Base-by-base conservation (phyloP, 1,139 yeast genomes). In the Suhomyces bribrorum region DNA sequence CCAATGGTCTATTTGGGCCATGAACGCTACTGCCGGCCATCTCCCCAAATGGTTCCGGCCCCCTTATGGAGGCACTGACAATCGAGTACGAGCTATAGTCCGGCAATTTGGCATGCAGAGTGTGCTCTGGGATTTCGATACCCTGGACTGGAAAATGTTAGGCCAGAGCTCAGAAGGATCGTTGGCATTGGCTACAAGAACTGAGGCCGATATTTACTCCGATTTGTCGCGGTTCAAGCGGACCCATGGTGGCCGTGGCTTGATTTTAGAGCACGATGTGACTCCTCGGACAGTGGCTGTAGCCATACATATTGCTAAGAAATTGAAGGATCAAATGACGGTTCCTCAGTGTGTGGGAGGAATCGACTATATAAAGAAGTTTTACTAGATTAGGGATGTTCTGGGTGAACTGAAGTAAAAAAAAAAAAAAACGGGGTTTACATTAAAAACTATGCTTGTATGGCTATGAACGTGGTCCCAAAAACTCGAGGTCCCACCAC, bases 1-100 rank as follows among this genome's bases (percentile, higher is more conserved):
- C 32, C 83, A 90, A 62, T 90, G 97, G 98, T 84, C 95, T 2
- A 81, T 89, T 26, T 90, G 97, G 97, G 96, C 97, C 5, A 87
- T 89, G 94, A 89, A 92, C 63, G 96, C 97, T 3, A 89, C 97
- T 0, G 86, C 88, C 0, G 73, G 82, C 15, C 92, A 89, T 53
- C 59, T 86, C n/a, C 97, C 97, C 11, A 83, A 84, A 53, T 92
- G 92, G 85, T 90, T 86, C 60, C 73, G 98, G 45, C 98, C 98
- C 0, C 98, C 98, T 0, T 90, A 87, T 59, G 97, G 97, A 0
- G 97, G 96, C 0, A 73, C 86, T 32, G 98, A 90, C 62, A 83
- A 88, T 57, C 69, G 97, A 37, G 84, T 90, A 1, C 67, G 97
- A 40, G 69, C 83, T 2, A 86, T 90, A 38, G 75, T 88, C 12